A percentile compares a stretch with the other conserved stretches of the same genome.
phyloP scores from a whole-genome alignment of 345 rosid genomes.

The Gossypium turneri region DNA sequence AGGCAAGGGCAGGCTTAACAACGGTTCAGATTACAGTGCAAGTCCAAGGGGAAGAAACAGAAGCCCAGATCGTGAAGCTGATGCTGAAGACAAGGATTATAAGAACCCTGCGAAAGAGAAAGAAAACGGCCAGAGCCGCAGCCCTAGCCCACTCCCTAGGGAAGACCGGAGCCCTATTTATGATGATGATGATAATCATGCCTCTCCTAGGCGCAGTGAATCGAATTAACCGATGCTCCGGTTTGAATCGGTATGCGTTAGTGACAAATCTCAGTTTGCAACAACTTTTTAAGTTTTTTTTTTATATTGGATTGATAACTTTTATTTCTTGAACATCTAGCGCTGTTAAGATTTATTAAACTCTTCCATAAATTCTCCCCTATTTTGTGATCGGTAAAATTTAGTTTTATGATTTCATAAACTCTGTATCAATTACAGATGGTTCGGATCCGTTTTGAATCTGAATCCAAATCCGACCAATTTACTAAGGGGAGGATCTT shows the following conservation, averaged over 20 bases:
- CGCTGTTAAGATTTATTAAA: neutral
- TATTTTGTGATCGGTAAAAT: neutral
- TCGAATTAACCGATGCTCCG: conserved; percentile 2
- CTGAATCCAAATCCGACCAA: no score
- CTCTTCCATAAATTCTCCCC: neutral
- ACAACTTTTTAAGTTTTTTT: neutral
- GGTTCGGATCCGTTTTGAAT: no score
- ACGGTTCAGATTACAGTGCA: conserved; percentile 42
- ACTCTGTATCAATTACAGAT: no score
- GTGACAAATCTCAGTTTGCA: conserved; percentile 1
- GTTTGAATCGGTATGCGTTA: neutral
- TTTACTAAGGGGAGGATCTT: no score
- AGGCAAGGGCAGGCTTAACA: conserved; percentile 23
- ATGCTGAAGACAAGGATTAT: conserved; percentile 30
- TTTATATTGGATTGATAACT: neutral
- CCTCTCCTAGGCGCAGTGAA: conserved; percentile 17
- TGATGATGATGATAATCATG: conserved; percentile 19
- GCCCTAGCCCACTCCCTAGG: conserved; percentile 33
- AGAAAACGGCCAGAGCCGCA: conserved; percentile 53
- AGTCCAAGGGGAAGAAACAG: conserved; percentile 46
- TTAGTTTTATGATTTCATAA: no score
- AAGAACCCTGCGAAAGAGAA: conserved; percentile 46
- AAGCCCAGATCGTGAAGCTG: conserved; percentile 43
- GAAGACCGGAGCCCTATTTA: conserved; percentile 22
- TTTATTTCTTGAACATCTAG: neutral